Conservation (phyloP, 208 protist genomes). For the Trypanosoma caninum region DNA sequence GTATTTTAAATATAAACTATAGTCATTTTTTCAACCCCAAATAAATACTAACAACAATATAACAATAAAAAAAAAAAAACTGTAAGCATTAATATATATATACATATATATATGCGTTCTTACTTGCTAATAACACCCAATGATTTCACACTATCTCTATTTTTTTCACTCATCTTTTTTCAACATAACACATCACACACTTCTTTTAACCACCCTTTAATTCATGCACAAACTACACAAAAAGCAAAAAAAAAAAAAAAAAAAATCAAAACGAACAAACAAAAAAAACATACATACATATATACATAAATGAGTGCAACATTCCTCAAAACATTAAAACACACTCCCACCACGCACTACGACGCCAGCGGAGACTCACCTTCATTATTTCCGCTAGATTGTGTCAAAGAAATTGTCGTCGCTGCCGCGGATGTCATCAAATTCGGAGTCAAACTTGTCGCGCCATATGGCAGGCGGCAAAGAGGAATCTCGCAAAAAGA, state of each 20-base stretch:
- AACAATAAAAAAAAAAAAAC: too few relatives aligned
- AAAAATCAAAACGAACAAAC: constrained; percentile 1
- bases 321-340: too few relatives aligned
- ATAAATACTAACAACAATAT: too few relatives aligned
- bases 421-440: neutral
- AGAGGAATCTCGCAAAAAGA: constrained; percentile 75
- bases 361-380: neutral
- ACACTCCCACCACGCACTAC: too few relatives aligned
- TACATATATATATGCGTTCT: too few relatives aligned
- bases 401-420: neutral
- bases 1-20: too few relatives aligned
- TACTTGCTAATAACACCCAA: too few relatives aligned
- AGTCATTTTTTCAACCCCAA: too few relatives aligned
- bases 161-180: too few relatives aligned
- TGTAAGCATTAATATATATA: too few relatives aligned
- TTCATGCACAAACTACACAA: neutral
- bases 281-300: constrained; percentile 13
- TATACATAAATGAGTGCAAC: neutral
- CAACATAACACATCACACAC: neutral
- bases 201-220: neutral
- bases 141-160: too few relatives aligned
- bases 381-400: neutral
- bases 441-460: neutral
- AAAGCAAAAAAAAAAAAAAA: constrained; percentile 5
- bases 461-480: constrained; percentile 23